Evolutionary conservation across 306 rosid species (phyloP).

Genomic region (Cyclanthera cordifolia): DNA sequence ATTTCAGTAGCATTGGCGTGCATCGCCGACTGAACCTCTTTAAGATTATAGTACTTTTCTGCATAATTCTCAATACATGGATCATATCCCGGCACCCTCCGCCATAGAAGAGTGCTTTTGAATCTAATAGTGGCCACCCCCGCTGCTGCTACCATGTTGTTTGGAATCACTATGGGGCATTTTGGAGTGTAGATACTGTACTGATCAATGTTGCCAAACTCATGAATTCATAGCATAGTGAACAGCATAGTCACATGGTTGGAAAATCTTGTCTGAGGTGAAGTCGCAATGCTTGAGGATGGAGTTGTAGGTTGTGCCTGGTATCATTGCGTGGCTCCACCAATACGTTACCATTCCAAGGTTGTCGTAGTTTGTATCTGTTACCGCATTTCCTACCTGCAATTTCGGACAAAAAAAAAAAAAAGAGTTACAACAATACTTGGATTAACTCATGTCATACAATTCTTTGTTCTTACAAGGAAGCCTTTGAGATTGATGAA

Average conservation of each 20-base stretch:
- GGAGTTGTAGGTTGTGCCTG: slow-evolving; percentile 50
- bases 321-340: slow-evolving; percentile 79
- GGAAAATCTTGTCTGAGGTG: slow-evolving; percentile 22
- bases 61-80: slow-evolving; percentile 72
- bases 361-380: slow-evolving; percentile 46
- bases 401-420: neutral
- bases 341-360: slow-evolving; percentile 58
- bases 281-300: slow-evolving; percentile 58
- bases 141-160: slow-evolving; percentile 7
- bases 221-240: slow-evolving; percentile 37
- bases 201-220: slow-evolving; percentile 48
- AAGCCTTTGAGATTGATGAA: slow-evolving; percentile 60
- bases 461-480: slow-evolving; percentile 33
- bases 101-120: slow-evolving; percentile 37
- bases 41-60: slow-evolving; percentile 56
- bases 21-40: slow-evolving; percentile 64
- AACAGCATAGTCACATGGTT: slow-evolving; percentile 36
- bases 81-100: slow-evolving; percentile 55
- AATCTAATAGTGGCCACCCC: slow-evolving; percentile 19
- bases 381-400: slow-evolving; percentile 76
- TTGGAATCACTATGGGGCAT: slow-evolving; percentile 18
- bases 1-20: slow-evolving; percentile 59
- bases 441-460: neutral
- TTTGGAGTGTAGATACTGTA: slow-evolving; percentile 64
- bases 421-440: neutral